These are phyloP conservation scores for Polytrichum formosum DNA, from an alignment of 225 moss, liverwort and hornwort species.

Conservation along the genomic window DNA sequence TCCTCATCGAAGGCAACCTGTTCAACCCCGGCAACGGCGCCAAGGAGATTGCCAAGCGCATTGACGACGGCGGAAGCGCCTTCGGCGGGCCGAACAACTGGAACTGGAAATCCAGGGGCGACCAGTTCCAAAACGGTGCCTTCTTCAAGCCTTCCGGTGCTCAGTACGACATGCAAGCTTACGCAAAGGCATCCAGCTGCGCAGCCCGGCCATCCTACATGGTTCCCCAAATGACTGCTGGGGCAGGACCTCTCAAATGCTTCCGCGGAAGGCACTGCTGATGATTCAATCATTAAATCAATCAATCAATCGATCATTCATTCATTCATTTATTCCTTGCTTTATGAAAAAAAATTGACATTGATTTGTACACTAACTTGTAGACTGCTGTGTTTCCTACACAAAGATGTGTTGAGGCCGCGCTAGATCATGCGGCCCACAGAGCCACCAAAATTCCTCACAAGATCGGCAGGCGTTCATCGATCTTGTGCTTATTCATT, in stretches of 20 bases:
- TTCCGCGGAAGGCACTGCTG: slow-evolving; percentile 5
- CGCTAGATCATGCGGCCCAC: not conserved
- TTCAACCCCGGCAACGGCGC: not conserved
- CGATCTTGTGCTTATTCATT: too few species aligned
- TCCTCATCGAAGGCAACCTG: slow-evolving; percentile 6
- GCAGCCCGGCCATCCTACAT: not conserved
- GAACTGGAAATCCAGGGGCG: slow-evolving; percentile 15
- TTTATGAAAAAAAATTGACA: too few species aligned
- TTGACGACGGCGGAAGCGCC: slow-evolving; percentile 8
- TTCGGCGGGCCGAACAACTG: slow-evolving; percentile 12
- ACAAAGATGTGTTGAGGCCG: slow-evolving; percentile 1
- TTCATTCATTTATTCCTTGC: not conserved
- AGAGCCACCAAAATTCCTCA: not conserved
- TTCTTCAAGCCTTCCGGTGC: slow-evolving; percentile 5
- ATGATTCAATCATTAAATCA: not conserved
- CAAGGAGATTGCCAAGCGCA: slow-evolving; percentile 5
- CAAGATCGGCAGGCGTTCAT: not conserved
- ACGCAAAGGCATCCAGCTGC: slow-evolving; percentile 19
- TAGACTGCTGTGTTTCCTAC: not conserved
- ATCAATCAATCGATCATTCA: not conserved
- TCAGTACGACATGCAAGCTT: slow-evolving; percentile 8
- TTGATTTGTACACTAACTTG: slow-evolving; percentile 1
- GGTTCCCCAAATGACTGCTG: slow-evolving; percentile 15
- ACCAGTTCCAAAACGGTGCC: slow-evolving; percentile 11
- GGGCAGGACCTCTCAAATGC: slow-evolving; percentile 20